Evolutionary conservation across 768 basidiomycete species (phyloP).

Genomic region (Asterophora parasitica): DNA sequence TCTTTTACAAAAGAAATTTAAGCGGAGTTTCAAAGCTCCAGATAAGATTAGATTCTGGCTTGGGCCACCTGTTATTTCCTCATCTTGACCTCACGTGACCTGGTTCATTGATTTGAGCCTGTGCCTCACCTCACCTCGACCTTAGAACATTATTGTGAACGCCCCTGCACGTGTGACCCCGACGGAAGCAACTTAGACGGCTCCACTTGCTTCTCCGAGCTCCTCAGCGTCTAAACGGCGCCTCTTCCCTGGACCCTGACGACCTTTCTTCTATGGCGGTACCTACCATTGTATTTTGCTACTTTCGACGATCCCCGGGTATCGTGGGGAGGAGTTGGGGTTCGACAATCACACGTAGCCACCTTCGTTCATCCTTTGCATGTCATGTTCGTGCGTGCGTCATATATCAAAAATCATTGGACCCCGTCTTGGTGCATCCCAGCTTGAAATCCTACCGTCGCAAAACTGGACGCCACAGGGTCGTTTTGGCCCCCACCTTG

Average conservation of each 20-base stretch:
- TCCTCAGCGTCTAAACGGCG: too few relatives aligned
- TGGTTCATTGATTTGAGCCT: neutral
- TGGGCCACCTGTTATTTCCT: too few relatives aligned
- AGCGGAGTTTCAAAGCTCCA: too few relatives aligned
- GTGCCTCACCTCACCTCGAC: slow-evolving; percentile 17
- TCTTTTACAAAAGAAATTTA: too few relatives aligned
- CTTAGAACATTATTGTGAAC: slow-evolving; percentile 15
- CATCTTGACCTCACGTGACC: too few relatives aligned
- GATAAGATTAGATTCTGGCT: too few relatives aligned
- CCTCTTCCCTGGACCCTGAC: slow-evolving; percentile 8
- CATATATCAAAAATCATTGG: too few relatives aligned
- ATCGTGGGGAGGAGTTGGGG: slow-evolving; percentile 13
- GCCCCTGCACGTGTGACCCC: slow-evolving; percentile 12
- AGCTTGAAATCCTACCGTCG: slow-evolving; percentile 23
- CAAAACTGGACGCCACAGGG: slow-evolving; percentile 15
- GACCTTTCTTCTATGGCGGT: slow-evolving; percentile 15
- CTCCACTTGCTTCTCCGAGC: slow-evolving; percentile 14
- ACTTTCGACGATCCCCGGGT: slow-evolving; percentile 11
- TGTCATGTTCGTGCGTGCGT: too few relatives aligned
- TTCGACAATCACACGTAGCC: too few relatives aligned
- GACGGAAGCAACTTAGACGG: slow-evolving; percentile 11
- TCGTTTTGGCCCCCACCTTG: slow-evolving; percentile 16
- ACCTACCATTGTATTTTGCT: slow-evolving; percentile 18
- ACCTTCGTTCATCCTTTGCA: too few relatives aligned
- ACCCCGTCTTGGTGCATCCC: slow-evolving; percentile 24